A percentile compares a stretch with the other conserved stretches of the same genome.
Evolutionary conservation across 305 asterid genomes (phyloP).

Genomic region (Fraxinus latifolia): DNA sequence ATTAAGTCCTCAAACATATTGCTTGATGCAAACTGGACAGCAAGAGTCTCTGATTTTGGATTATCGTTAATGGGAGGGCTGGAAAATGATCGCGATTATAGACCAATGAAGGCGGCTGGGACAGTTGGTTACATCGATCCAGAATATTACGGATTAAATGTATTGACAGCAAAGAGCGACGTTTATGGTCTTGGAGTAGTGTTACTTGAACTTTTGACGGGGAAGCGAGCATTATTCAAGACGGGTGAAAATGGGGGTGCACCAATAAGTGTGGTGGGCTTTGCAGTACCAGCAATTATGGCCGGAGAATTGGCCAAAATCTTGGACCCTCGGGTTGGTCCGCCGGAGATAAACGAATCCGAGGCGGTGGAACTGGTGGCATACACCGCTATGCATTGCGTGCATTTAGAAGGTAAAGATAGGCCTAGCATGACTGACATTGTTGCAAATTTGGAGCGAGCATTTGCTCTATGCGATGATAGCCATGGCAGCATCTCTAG

Average conservation of each 20-base stretch:
- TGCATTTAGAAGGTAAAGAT: constrained; percentile 81
- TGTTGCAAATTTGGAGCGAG: constrained; percentile 81
- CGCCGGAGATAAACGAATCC: constrained; percentile 49
- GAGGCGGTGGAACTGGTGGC: constrained; percentile 90
- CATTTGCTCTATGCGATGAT: constrained; percentile 65
- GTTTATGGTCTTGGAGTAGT: constrained; percentile 88
- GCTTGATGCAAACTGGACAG: constrained; percentile 63
- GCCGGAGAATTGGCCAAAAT: constrained; percentile 55
- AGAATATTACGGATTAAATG: constrained; percentile 70
- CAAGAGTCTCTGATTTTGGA: constrained; percentile 84
- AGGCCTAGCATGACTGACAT: constrained; percentile 77
- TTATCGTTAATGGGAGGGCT: constrained; percentile 64
- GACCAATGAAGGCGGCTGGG: constrained; percentile 72
- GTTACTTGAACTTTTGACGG: constrained; percentile 70
- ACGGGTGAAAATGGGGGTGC: constrained; percentile 38
- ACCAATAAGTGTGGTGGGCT: constrained; percentile 63
- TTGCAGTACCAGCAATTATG: constrained; percentile 65
- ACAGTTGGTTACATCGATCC: constrained; percentile 91
- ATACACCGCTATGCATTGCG: constrained; percentile 85
- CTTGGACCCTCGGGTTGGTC: constrained; percentile 62
- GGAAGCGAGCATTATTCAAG: constrained; percentile 75
- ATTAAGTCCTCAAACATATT: constrained; percentile 79
- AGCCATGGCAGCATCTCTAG: constrained; percentile 79
- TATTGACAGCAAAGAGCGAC: constrained; percentile 78
- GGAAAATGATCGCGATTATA: constrained; percentile 39